phyloP scores from a whole-genome alignment of 2,329 filamentous ascomycete species.

The Cladophialophora chaetospira region DNA sequence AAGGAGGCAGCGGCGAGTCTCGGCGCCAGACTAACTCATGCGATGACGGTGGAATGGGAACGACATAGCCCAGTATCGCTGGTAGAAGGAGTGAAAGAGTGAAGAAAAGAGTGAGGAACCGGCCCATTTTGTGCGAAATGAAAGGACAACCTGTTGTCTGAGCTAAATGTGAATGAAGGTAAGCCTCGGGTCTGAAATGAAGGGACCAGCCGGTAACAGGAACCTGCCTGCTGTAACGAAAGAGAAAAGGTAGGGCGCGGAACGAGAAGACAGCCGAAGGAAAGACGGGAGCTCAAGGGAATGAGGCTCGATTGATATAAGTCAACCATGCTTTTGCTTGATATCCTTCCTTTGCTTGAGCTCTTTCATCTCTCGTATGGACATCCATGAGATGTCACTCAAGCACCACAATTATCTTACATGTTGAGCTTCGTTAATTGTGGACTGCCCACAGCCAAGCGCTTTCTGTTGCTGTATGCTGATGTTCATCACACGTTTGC shows the following conservation, averaged over 20 bases:
- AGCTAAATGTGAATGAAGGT: slow-evolving; percentile 4
- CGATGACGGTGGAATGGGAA: neutral
- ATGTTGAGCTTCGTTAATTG: slow-evolving; percentile 5
- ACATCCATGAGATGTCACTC: slow-evolving; percentile 13
- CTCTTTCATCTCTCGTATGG: neutral
- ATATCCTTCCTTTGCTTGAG: neutral
- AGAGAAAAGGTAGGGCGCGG: slow-evolving; percentile 4
- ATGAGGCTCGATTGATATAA: slow-evolving; percentile 14
- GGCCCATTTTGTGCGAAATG: slow-evolving; percentile 20
- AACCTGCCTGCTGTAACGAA: slow-evolving; percentile 19
- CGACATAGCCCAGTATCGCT: slow-evolving; percentile 15
- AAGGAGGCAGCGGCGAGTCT: neutral
- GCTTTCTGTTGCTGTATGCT: neutral
- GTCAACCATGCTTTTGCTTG: neutral
- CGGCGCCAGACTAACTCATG: neutral
- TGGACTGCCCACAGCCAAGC: neutral
- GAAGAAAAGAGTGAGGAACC: slow-evolving; percentile 17
- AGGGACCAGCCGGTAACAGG: slow-evolving; percentile 16
- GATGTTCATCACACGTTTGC: neutral
- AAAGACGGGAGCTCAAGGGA: neutral
- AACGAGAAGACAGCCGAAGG: neutral
- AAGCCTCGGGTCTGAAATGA: slow-evolving; percentile 15
- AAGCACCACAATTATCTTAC: slow-evolving; percentile 27
- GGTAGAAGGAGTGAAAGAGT: slow-evolving; percentile 16
- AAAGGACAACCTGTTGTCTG: slow-evolving; percentile 24